A percentile compares a stretch with the other conserved stretches of the same genome.
These are phyloP conservation scores for Tanacetum coccineum DNA, from an alignment of 129 eudicot genomes.

Conservation along the genomic window DNA sequence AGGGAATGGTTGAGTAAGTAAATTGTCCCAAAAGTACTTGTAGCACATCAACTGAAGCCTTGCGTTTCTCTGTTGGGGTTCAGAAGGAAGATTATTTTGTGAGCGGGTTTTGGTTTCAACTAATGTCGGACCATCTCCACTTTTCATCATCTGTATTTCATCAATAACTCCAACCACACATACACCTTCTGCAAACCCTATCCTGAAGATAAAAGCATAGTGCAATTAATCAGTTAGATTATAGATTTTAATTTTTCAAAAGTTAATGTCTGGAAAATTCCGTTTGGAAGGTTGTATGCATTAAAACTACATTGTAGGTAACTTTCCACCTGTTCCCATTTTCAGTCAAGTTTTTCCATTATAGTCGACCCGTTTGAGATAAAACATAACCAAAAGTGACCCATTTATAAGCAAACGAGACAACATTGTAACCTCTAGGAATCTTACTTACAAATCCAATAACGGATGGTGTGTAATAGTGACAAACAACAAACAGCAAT, in stretches of 20 bases:
- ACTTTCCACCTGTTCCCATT: too few species aligned
- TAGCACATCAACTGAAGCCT: constrained; percentile 94
- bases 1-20: constrained; percentile 56
- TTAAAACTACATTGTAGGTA: too few species aligned
- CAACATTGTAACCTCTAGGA: neutral
- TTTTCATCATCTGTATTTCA: constrained; percentile 58
- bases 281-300: too few species aligned
- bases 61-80: constrained; percentile 82
- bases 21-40: constrained; percentile 68
- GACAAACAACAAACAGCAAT: neutral
- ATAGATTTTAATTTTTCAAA: neutral
- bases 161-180: constrained; percentile 85
- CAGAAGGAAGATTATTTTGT: constrained; percentile 54
- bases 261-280: neutral
- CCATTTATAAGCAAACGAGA: too few species aligned
- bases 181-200: constrained; percentile 76
- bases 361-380: too few species aligned
- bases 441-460: neutral
- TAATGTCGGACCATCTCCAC: constrained; percentile 40
- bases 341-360: too few species aligned
- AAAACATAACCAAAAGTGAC: too few species aligned
- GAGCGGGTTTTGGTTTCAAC: constrained; percentile 88
- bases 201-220: constrained; percentile 41
- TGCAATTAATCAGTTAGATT: neutral
- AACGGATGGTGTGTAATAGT: neutral